phyloP scores from a whole-genome alignment of 306 rosid species.

The Urtica urens region DNA sequence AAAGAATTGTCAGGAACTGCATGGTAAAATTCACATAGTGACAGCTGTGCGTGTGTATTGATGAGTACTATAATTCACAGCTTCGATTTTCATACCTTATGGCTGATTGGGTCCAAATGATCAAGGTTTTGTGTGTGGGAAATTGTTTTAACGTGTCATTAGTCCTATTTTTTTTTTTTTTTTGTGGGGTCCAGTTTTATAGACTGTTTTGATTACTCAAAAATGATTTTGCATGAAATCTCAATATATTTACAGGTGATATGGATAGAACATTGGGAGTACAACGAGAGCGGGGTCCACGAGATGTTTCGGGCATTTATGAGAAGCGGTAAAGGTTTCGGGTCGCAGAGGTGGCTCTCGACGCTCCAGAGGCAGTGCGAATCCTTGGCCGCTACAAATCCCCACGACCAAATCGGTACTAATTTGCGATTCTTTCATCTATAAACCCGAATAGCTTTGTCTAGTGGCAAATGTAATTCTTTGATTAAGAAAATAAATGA shows the following conservation, averaged over 20 bases:
- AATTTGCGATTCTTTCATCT: too few relatives aligned
- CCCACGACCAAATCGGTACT: slow-evolving; percentile 40
- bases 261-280: slow-evolving; percentile 81
- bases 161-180: too few relatives aligned
- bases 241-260: slow-evolving; percentile 64
- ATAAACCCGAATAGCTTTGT: too few relatives aligned
- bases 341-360: slow-evolving; percentile 81
- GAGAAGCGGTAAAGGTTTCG: slow-evolving; percentile 57
- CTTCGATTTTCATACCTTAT: too few relatives aligned
- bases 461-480: too few relatives aligned
- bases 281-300: slow-evolving; percentile 56
- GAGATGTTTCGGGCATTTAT: slow-evolving; percentile 44
- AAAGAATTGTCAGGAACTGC: background rate
- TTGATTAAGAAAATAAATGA: too few relatives aligned
- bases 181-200: too few relatives aligned
- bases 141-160: too few relatives aligned
- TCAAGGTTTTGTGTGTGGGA: too few relatives aligned
- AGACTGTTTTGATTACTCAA: too few relatives aligned
- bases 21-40: slow-evolving; percentile 12
- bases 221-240: too few relatives aligned
- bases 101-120: too few relatives aligned
- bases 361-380: slow-evolving; percentile 75
- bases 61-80: background rate
- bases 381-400: slow-evolving; percentile 34
- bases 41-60: slow-evolving; percentile 3